A percentile compares a stretch with the other conserved stretches of the same genome.
phyloP scores from a whole-genome alignment of 164 flowering plant genomes.

The Chimonanthus salicifolius region DNA sequence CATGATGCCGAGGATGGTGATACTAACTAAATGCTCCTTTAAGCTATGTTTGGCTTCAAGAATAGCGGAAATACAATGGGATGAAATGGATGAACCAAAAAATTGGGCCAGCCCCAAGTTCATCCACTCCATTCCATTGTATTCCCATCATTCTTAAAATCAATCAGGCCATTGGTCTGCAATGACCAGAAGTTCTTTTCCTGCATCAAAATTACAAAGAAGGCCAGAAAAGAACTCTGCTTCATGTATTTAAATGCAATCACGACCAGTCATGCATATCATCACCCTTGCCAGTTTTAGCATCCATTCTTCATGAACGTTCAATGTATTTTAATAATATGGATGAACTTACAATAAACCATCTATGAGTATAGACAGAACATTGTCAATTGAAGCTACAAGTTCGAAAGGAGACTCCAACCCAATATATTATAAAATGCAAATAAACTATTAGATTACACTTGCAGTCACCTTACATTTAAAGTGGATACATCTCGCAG shows the following conservation, averaged over 20 bases:
- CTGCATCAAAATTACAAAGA: not conserved
- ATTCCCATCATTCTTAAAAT: no score
- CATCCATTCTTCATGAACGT: not conserved
- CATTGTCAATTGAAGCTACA: not conserved
- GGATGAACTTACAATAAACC: not conserved
- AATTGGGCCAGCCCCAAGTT: no score
- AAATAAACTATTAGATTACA: no score
- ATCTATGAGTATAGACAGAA: no score
- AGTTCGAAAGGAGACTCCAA: not conserved
- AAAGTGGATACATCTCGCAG: conserved; percentile 70
- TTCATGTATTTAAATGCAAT: not conserved
- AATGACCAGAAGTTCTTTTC: not conserved
- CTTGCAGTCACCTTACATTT: not conserved
- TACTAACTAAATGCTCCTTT: no score
- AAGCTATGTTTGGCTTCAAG: no score
- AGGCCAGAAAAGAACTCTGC: not conserved
- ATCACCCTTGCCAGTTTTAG: not conserved
- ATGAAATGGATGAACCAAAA: no score
- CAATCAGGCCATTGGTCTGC: not conserved
- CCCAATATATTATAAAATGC: no score
- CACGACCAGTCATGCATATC: not conserved
- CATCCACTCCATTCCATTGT: no score
- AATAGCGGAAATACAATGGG: no score
- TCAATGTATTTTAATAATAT: not conserved
- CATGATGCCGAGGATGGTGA: no score